Base-by-base conservation (phyloP, 2,329 filamentous ascomycete species). In the Xylaria sp. region DNA sequence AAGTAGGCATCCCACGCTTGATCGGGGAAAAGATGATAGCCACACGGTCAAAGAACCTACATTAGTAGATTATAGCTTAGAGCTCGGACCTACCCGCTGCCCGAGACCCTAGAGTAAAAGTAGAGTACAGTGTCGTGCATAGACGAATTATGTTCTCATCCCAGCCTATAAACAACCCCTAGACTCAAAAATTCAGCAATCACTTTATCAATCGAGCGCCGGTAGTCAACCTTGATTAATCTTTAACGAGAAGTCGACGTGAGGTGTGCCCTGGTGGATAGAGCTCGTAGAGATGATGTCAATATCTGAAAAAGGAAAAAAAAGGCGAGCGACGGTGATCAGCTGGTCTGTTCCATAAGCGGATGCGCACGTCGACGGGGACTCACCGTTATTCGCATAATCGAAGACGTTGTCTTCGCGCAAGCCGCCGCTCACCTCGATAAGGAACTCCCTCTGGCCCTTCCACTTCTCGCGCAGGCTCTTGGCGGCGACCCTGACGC, bases 271-370 rank as follows among this genome's bases (percentile, higher is more conserved):
- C 82, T 99, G 96, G 76, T 99, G 96, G 76, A 99, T 97, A 59
- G 92, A 95, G 78, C 94, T 97, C 10, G 95, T 97, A 49, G 94
- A 97, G 73, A 98, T 90, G 72, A 99, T 94, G 80, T 99, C 96
- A 72, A 99, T 89, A 80, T 98, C 94, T 86, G 53, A 42, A 44
- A 20, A 80, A 81, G 1, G 11, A 51, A 55, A 20, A 13, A n/a
- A n/a, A n/a, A n/a, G n/a, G n/a, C n/a, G 4, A 42, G 31, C 25
- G 27, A 20, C 27, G 22, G 63, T 62, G 33, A 53, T 62, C 38
- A 51, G 44, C 49, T 29, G 2, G 31, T 2, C 3, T 22, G 22
- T 42, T 33, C 9, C 1, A 15, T 15, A 3, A 9, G 72, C 72
- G 76, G 59, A 77, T 69, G 51, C 57, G 54, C 51, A 50, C 22